A percentile compares a stretch with the other conserved stretches of the same genome.
These are phyloP conservation scores for Annona cherimola DNA, from an alignment of 164 flowering plant genomes.

Conservation along the genomic window DNA sequence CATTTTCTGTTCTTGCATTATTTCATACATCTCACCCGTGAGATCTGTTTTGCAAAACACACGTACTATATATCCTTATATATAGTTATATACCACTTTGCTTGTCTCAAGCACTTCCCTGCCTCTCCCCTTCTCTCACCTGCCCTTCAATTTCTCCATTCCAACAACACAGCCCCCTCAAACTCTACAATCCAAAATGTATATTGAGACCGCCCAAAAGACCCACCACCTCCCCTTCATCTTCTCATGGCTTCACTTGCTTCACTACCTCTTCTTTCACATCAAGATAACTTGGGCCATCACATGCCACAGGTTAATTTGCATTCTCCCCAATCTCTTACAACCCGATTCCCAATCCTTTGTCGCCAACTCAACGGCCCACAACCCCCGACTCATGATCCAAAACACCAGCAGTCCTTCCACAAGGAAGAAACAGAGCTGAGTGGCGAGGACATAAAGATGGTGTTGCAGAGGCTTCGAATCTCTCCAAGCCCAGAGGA, in stretches of 20 bases:
- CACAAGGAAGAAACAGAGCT: constrained; percentile 12
- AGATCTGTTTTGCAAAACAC: background rate
- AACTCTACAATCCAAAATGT: background rate
- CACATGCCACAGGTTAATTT: constrained; percentile 9
- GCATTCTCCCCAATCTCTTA: constrained; percentile 12
- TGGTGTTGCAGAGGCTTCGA: constrained; percentile 26
- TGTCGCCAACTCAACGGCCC: background rate
- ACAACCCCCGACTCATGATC: constrained; percentile 4
- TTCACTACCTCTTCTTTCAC: background rate
- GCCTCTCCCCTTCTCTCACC: background rate
- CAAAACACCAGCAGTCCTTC: background rate
- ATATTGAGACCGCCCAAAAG: background rate
- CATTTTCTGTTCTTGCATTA: too few species aligned
- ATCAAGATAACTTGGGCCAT: constrained; percentile 7
- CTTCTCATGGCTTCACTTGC: background rate
- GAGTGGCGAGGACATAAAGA: constrained; percentile 27
- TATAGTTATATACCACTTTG: background rate
- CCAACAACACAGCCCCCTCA: background rate
- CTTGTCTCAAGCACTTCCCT: background rate
- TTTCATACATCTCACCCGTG: background rate
- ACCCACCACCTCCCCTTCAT: background rate
- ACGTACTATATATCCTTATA: background rate
- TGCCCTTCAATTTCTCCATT: background rate
- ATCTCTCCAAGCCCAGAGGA: background rate
- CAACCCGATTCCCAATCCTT: constrained; percentile 3